Base-by-base conservation (phyloP, 225 moss, liverwort and hornwort genomes). In the Marchantia paleacea region DNA sequence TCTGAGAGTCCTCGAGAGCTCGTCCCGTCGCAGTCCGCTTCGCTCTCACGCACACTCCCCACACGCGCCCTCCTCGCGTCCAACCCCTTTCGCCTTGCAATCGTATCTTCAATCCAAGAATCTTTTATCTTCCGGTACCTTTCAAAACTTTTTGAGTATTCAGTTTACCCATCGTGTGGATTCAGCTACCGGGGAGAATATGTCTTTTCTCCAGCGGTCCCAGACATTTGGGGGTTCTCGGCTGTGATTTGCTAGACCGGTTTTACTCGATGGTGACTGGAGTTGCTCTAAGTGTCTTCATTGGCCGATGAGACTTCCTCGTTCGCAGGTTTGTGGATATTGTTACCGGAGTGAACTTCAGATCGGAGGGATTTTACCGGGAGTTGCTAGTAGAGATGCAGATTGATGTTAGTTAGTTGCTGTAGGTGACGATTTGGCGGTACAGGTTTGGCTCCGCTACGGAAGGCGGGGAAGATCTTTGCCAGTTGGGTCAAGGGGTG, bases 301-400 rank as follows among this genome's bases (percentile, higher is more conserved):
- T 73, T 52, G 73, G 26, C 52, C n/a, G 24, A 54, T 7, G 53
- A 22, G 73, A 13, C 30, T 31, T 7, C 30, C 29, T 28, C 6
- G 26, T 74, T 53, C 74, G 18, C 25, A 28, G 60, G 61, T 48
- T 76, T 76, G 47, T 62, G 76, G 76, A 76, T 76, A 76, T 60
- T 62, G 76, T 76, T 76, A 76, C 76, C 69, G 29, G 39, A 18
- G 63, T 63, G 3, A 20, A 20, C 39, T 63, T 7, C 24, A 2
- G 19, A 10, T 8, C 22, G 63, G 0, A 11, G 63, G 16, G 19
- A 24, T n/a, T 39, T 39, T 39, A 39, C 39, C 39, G 39, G 3
- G 39, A 2, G 39, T 39, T 39, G 39, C n/a, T n/a, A n/a, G n/a
- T n/a, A n/a, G n/a, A n/a, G n/a, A n/a, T n/a, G n/a, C n/a, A n/a